A percentile compares a stretch with the other conserved stretches of the same genome.
Evolutionary conservation across 768 basidiomycete species (phyloP).

Genomic region (Auriscalpium vulgare): DNA sequence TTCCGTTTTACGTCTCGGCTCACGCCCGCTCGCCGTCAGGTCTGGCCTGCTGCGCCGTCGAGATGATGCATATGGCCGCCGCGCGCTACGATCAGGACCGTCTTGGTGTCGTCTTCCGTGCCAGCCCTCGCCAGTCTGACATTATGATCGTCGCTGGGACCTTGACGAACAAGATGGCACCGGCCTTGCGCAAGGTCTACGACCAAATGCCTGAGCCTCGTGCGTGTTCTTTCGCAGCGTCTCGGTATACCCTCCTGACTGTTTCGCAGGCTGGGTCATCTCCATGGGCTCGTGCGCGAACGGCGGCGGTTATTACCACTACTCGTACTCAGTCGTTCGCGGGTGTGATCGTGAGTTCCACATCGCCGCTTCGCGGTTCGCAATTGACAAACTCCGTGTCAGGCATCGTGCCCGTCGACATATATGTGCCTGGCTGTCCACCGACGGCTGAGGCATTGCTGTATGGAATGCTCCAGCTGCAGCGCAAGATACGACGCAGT

Average conservation of each 20-base stretch:
- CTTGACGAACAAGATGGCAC: slow-evolving; percentile 99
- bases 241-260: neutral
- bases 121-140: slow-evolving; percentile 95
- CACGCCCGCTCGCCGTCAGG: slow-evolving; percentile 37
- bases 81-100: slow-evolving; percentile 98
- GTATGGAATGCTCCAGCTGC: slow-evolving; percentile 94
- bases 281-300: slow-evolving; percentile 99
- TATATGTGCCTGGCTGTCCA: slow-evolving; percentile 95
- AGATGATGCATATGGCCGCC: slow-evolving; percentile 99
- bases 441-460: slow-evolving; percentile 95
- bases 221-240: slow-evolving; percentile 28
- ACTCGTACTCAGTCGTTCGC: slow-evolving; percentile 97
- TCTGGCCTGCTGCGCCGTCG: slow-evolving; percentile 97
- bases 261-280: slow-evolving; percentile 83
- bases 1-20: neutral
- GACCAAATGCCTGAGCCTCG: slow-evolving; percentile 99
- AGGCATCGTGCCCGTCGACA: slow-evolving; percentile 97
- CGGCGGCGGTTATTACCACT: slow-evolving; percentile 95
- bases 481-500: slow-evolving; percentile 90
- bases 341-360: slow-evolving; percentile 85
- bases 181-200: slow-evolving; percentile 91
- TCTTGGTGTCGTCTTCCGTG: slow-evolving; percentile 95
- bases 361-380: neutral
- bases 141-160: slow-evolving; percentile 99
- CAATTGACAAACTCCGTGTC: slow-evolving; percentile 6